phyloP scores from a whole-genome alignment of 371 early-diverging fungal species.

The Basidiobolus heterosporus region DNA sequence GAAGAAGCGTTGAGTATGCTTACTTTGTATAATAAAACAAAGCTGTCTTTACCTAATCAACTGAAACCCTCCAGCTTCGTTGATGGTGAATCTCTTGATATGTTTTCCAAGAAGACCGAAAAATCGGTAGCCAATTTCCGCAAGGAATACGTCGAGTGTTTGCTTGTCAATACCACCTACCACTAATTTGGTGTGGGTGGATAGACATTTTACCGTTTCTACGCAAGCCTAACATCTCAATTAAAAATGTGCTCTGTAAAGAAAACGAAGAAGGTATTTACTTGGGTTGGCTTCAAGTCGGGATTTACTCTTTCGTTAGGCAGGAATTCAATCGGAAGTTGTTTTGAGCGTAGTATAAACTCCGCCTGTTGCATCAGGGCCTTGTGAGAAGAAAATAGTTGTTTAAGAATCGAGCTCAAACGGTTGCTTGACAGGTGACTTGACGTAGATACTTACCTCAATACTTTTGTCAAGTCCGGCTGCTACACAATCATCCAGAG shows the following conservation, averaged over 20 bases:
- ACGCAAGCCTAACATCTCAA: constrained; percentile 24
- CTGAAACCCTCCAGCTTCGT: constrained; percentile 61
- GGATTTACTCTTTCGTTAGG: constrained; percentile 27
- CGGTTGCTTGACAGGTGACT: too few relatives aligned
- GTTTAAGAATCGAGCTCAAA: too few relatives aligned
- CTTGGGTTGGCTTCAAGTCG: constrained; percentile 37
- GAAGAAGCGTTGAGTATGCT: constrained; percentile 14
- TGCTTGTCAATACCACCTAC: constrained; percentile 61
- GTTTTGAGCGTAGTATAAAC: constrained; percentile 47
- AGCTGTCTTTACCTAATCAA: constrained; percentile 41
- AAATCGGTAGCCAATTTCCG: constrained; percentile 70
- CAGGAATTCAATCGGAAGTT: constrained; percentile 50
- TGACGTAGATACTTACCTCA: constrained; percentile 17
- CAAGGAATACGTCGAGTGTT: constrained; percentile 77
- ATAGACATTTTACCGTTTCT: constrained; percentile 60
- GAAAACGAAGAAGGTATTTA: too few relatives aligned
- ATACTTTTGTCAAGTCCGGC: constrained; percentile 79
- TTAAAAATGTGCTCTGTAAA: neutral
- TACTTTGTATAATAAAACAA: neutral
- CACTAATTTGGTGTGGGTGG: constrained; percentile 52
- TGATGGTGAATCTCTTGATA: constrained; percentile 58
- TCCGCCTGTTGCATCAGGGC: constrained; percentile 58
- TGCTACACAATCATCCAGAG: constrained; percentile 72
- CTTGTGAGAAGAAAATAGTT: too few relatives aligned
- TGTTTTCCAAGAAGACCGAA: constrained; percentile 67